Evolutionary conservation across 208 protist genomes (phyloP).

Genomic region (Wallacemonas sp.): DNA sequence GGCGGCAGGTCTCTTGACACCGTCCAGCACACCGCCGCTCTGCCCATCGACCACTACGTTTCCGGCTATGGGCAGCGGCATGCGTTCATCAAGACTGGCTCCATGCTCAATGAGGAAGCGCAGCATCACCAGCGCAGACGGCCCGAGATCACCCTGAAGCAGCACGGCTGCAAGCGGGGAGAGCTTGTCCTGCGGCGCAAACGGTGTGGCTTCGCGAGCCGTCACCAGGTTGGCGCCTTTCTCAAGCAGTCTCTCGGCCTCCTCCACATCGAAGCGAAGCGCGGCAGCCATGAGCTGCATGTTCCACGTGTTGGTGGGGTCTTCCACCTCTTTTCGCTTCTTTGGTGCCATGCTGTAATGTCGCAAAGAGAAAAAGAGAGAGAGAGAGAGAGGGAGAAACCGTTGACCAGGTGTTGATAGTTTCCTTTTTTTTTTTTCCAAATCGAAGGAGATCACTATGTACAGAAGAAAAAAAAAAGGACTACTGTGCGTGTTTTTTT

Average conservation of each 20-base stretch:
- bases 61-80: conserved; percentile 31
- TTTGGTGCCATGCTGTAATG: conserved; percentile 34
- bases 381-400: no score
- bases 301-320: conserved; percentile 86
- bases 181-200: conserved; percentile 27
- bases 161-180: conserved; percentile 47
- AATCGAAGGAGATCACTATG: background rate
- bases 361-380: background rate
- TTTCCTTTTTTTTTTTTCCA: conserved; percentile 1
- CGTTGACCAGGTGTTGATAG: background rate
- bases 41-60: background rate
- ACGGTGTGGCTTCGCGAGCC: conserved; percentile 55
- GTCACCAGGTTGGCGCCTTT: conserved; percentile 61
- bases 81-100: conserved; percentile 49
- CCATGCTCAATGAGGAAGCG: conserved; percentile 50
- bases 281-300: conserved; percentile 72
- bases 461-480: no score
- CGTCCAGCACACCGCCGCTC: conserved; percentile 2
- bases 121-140: conserved; percentile 40
- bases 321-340: conserved; percentile 49
- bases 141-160: conserved; percentile 38
- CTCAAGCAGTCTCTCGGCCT: conserved; percentile 37
- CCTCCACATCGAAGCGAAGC: conserved; percentile 38
- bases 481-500: conserved; percentile 13
- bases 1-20: background rate